These are phyloP conservation scores for Porphyrellus sp. DNA, from an alignment of 1,284 basidiomycete species.

Conservation along the genomic window DNA sequence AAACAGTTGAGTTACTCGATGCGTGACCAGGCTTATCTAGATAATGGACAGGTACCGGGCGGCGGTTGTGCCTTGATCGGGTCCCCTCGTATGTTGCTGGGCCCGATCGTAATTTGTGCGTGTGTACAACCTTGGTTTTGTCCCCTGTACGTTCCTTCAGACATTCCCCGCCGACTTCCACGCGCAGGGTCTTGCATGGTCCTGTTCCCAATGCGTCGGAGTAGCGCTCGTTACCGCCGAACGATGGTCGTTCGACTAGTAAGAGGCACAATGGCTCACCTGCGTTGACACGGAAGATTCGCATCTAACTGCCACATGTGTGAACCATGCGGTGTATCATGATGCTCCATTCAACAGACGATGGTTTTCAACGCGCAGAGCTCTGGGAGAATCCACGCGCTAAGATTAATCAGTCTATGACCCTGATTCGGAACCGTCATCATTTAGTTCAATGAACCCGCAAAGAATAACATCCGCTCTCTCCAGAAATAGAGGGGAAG, in stretches of 20 bases:
- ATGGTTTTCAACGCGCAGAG: not conserved
- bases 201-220: not conserved
- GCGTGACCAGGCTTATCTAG: not conserved
- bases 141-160: not conserved
- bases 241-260: not conserved
- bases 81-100: too few species aligned
- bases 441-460: not conserved
- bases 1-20: too few species aligned
- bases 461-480: not conserved
- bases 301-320: too few species aligned
- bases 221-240: not conserved
- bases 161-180: constrained; percentile 2
- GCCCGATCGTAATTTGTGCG: too few species aligned
- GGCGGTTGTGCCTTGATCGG: not conserved
- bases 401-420: too few species aligned
- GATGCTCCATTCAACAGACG: not conserved
- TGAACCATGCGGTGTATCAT: too few species aligned
- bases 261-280: not conserved
- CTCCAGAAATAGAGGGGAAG: too few species aligned
- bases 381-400: not conserved
- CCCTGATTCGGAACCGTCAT: not conserved
- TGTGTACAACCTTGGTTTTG: too few species aligned
- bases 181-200: not conserved
- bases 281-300: not conserved
- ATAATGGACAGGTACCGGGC: not conserved